These are phyloP conservation scores for Epichloe aotearoae DNA, from an alignment of 2,329 filamentous ascomycete species.

Conservation along the genomic window DNA sequence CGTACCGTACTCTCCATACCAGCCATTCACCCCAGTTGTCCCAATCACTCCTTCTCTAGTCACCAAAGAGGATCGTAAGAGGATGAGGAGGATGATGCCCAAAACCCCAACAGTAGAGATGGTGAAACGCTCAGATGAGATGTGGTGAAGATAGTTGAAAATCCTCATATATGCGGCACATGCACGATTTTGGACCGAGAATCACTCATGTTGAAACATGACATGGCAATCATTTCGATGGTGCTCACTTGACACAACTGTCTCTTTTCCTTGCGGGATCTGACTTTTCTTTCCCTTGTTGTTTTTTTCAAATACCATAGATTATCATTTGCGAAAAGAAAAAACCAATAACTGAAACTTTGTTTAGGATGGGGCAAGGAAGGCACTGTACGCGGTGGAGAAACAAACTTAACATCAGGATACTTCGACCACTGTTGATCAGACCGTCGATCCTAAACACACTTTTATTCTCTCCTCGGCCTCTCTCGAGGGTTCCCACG, in stretches of 20 bases:
- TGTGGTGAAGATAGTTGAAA: slow-evolving; percentile 39
- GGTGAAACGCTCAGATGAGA: slow-evolving; percentile 48
- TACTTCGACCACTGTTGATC: background rate
- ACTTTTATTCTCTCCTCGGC: background rate
- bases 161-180: background rate
- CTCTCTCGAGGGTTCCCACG: background rate
- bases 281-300: background rate
- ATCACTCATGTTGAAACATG: background rate
- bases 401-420: background rate
- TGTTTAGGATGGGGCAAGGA: background rate
- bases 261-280: background rate
- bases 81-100: slow-evolving; percentile 49
- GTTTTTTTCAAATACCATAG: background rate
- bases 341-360: background rate
- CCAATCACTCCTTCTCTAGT: slow-evolving; percentile 67
- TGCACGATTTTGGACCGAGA: background rate
- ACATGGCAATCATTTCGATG: background rate
- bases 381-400: background rate
- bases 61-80: slow-evolving; percentile 56
- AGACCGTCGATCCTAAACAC: background rate
- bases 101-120: slow-evolving; percentile 50
- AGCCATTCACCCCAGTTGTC: slow-evolving; percentile 62
- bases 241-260: background rate
- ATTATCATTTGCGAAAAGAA: background rate
- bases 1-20: slow-evolving; percentile 65